Percentiles rank a stretch among this genome's conserved stretches.
These are phyloP conservation scores for Bryopsis sp. DNA, from an alignment of 139 green algal species.

Conservation along the genomic window DNA sequence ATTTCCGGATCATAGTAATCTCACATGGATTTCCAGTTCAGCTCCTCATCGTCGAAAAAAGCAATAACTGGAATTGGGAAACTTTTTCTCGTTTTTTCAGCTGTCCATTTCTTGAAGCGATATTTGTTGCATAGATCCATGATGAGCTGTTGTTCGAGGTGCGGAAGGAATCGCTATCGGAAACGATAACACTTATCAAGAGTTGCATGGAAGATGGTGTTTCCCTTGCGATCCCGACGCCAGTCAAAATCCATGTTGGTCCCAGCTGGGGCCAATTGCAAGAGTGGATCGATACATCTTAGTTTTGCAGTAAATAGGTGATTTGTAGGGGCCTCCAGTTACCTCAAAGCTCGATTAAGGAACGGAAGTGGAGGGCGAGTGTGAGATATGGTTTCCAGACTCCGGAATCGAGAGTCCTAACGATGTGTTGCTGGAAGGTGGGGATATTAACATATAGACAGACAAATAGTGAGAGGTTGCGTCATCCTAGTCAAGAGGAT, in stretches of 20 bases:
- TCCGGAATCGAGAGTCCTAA: no score
- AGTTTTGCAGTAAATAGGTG: no score
- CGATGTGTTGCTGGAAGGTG: no score
- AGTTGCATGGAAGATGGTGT: conserved; percentile 44
- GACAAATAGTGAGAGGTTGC: no score
- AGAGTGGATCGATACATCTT: no score
- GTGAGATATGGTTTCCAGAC: no score
- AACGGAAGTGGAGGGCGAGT: no score
- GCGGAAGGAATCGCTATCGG: conserved; percentile 18
- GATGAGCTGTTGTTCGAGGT: conserved; percentile 85
- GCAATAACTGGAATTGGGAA: background rate
- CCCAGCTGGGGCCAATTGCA: conserved; percentile 62
- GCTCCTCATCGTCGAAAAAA: background rate
- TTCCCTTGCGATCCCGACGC: conserved; percentile 46
- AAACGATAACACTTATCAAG: conserved; percentile 33
- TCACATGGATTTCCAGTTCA: background rate
- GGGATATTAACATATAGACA: no score
- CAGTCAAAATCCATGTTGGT: conserved; percentile 54
- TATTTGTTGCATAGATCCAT: conserved; percentile 52
- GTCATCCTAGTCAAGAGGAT: no score
- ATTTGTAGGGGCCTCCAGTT: no score
- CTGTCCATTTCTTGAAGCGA: background rate
- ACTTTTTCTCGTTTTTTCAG: background rate
- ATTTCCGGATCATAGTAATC: background rate
- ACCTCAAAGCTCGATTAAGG: no score